Evolutionary conservation across 2,329 filamentous ascomycete genomes (phyloP).

Genomic region (Aspergillus brasiliensis): DNA sequence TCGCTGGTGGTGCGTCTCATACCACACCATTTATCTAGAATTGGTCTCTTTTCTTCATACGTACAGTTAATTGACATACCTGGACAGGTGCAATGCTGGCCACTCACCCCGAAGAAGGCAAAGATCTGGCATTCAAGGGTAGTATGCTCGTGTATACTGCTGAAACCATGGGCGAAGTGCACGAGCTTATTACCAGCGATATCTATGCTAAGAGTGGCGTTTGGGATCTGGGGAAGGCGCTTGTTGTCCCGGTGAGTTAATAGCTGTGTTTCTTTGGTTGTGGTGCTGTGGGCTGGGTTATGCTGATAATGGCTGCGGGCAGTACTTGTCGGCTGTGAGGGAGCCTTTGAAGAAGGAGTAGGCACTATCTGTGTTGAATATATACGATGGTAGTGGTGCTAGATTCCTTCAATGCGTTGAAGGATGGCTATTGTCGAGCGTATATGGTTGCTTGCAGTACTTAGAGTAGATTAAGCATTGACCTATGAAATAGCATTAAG

Average conservation of each 20-base stretch:
- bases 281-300: neutral
- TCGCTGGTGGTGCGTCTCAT: slow-evolving; percentile 62
- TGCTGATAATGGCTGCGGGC: neutral
- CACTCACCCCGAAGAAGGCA: slow-evolving; percentile 60
- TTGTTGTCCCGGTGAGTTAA: slow-evolving; percentile 17
- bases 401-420: too few relatives aligned
- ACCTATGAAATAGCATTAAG: too few relatives aligned
- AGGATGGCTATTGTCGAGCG: neutral
- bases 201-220: slow-evolving; percentile 22
- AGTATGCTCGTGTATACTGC: slow-evolving; percentile 24
- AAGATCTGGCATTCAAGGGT: slow-evolving; percentile 18
- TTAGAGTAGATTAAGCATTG: too few relatives aligned
- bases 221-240: slow-evolving; percentile 22
- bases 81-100: slow-evolving; percentile 66
- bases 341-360: neutral
- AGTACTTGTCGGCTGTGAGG: neutral
- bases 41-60: neutral
- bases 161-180: slow-evolving; percentile 19
- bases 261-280: neutral
- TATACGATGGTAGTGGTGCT: neutral
- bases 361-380: too few relatives aligned
- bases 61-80: neutral
- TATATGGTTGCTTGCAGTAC: too few relatives aligned
- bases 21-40: neutral
- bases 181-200: slow-evolving; percentile 18